Percentiles rank a stretch among this genome's conserved stretches.
phyloP scores from a whole-genome alignment of 306 rosid species.

The Trichosanthes cucumerina region DNA sequence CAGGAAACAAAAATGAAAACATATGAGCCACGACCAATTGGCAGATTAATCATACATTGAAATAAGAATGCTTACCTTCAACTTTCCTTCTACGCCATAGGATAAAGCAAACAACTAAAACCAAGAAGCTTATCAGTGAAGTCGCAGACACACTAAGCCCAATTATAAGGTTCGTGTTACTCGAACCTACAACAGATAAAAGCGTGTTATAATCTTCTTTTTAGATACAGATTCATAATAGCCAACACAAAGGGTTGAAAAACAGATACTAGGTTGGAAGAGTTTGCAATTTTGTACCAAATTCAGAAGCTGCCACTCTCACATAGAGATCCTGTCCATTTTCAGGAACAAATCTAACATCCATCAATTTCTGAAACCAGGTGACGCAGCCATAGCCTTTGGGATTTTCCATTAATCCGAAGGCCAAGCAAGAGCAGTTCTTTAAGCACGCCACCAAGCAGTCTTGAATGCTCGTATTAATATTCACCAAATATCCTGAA shows the following conservation, averaged over 20 bases:
- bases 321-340: slow-evolving; percentile 1
- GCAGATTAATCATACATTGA: neutral
- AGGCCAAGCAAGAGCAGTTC: slow-evolving; percentile 26
- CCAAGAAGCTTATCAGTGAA: neutral
- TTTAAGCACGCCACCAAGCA: slow-evolving; percentile 17
- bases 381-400: slow-evolving; percentile 20
- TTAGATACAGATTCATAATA: neutral
- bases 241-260: neutral
- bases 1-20: neutral
- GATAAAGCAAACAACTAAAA: slow-evolving; percentile 2
- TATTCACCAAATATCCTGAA: neutral
- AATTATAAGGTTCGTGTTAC: neutral
- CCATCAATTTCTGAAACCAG: slow-evolving; percentile 23
- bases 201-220: neutral
- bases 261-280: neutral
- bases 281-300: neutral
- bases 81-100: neutral
- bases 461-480: neutral
- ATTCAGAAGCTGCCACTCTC: slow-evolving; percentile 8
- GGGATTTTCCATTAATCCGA: no score
- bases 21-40: neutral
- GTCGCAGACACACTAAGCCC: neutral
- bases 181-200: neutral
- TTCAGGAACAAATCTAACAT: neutral
- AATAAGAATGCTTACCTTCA: neutral